These are phyloP conservation scores for Scleromitrula shiraiana DNA, from an alignment of 2,329 filamentous ascomycete species.

Conservation along the genomic window DNA sequence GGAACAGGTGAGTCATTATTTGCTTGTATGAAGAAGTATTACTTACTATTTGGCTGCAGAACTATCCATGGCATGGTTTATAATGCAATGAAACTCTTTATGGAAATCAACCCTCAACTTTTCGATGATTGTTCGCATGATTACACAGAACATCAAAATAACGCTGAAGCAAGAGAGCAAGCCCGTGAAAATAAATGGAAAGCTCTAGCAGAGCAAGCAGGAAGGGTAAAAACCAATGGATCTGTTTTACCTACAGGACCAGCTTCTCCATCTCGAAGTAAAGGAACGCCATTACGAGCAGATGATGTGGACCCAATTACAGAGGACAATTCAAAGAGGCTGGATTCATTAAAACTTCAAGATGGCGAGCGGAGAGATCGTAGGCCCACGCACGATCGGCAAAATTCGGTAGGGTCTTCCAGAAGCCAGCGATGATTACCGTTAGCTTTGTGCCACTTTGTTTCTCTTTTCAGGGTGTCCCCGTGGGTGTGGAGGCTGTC, in stretches of 20 bases:
- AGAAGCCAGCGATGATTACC: conserved; percentile 32
- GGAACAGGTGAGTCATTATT: conserved; percentile 62
- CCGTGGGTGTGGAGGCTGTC: conserved; percentile 9
- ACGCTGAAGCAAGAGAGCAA: conserved; percentile 74
- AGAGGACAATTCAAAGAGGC: conserved; percentile 76
- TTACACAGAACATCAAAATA: conserved; percentile 94
- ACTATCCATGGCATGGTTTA: conserved; percentile 99
- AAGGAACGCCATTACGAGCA: conserved; percentile 41
- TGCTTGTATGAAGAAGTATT: conserved; percentile 4
- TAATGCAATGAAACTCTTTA: conserved; percentile 99
- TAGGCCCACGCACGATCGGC: conserved; percentile 50
- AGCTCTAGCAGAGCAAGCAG: conserved; percentile 70
- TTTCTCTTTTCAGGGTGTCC: conserved; percentile 22
- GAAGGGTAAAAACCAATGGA: conserved; percentile 49
- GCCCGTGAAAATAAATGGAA: conserved; percentile 85
- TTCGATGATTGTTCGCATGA: conserved; percentile 99
- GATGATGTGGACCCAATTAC: conserved; percentile 74
- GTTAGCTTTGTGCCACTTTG: conserved; percentile 23
- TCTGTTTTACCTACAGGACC: conserved; percentile 32
- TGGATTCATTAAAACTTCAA: conserved; percentile 85
- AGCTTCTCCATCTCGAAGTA: conserved; percentile 31
- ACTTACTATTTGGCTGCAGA: conserved; percentile 42
- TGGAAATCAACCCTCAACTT: conserved; percentile 98
- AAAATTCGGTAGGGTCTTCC: conserved; percentile 45
- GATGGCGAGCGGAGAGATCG: conserved; percentile 60